Evolutionary conservation across 345 rosid genomes (phyloP).

Genomic region (Brassica incana): DNA sequence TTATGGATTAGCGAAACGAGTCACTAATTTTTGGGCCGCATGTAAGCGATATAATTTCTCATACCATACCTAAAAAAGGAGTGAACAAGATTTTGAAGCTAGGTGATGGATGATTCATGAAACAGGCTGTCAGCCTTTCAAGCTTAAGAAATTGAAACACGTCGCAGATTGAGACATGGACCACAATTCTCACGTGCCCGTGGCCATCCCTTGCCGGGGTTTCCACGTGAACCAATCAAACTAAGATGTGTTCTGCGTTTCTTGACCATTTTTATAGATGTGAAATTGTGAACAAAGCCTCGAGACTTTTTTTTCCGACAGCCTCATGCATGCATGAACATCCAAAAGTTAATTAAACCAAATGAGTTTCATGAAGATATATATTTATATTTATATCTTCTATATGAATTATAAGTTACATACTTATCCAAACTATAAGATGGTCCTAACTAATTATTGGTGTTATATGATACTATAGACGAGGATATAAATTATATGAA

Average conservation of each 20-base stretch:
- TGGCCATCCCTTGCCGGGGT: slow-evolving; percentile 41
- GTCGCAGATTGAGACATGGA: slow-evolving; percentile 28
- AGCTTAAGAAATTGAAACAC: slow-evolving; percentile 14
- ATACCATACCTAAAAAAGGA: neutral
- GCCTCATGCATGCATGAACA: neutral
- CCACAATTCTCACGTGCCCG: slow-evolving; percentile 41
- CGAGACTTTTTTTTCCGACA: neutral
- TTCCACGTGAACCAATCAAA: slow-evolving; percentile 30
- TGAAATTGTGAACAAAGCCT: neutral
- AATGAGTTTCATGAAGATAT: neutral
- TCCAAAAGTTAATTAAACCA: neutral
- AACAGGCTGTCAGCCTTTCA: slow-evolving; percentile 41
- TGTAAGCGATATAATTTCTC: neutral
- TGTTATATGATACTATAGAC: neutral
- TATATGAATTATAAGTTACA: neutral
- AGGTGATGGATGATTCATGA: slow-evolving; percentile 19
- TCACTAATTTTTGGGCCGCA: neutral
- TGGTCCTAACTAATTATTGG: neutral
- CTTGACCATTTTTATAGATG: slow-evolving; percentile 18
- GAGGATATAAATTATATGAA: neutral
- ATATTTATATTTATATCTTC: no score
- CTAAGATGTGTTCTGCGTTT: slow-evolving; percentile 16
- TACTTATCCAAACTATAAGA: neutral
- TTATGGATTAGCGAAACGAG: neutral
- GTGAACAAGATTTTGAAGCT: neutral